A percentile compares a stretch with the other conserved stretches of the same genome.
Conservation (phyloP, 768 basidiomycete species). For the Dictyophora rubrovolvata region DNA sequence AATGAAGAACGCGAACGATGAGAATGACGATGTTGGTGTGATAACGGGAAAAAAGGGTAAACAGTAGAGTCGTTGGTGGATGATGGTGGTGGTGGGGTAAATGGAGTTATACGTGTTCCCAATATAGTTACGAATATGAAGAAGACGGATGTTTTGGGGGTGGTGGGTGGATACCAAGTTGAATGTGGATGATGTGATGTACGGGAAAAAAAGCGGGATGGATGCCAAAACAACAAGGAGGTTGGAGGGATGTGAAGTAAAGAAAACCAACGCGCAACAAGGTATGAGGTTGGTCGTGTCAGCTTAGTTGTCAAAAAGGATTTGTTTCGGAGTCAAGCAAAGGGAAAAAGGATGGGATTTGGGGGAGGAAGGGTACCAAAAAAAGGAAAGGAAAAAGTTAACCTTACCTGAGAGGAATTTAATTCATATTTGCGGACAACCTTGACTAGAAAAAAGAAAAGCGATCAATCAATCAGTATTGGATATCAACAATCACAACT, state of each 20-base stretch:
- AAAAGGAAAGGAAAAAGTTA: constrained; percentile 7
- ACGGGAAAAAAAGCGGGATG: too few relatives aligned
- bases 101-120: too few relatives aligned
- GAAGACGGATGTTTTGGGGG: too few relatives aligned
- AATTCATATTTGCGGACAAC: constrained; percentile 91
- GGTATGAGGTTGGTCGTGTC: constrained; percentile 16
- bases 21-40: too few relatives aligned
- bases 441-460: constrained; percentile 49
- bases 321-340: constrained; percentile 13
- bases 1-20: constrained; percentile 20
- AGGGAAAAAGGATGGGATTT: constrained; percentile 7
- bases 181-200: too few relatives aligned
- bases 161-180: too few relatives aligned
- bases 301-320: too few relatives aligned
- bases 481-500: constrained; percentile 23
- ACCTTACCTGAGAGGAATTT: constrained; percentile 81
- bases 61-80: too few relatives aligned
- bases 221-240: not conserved
- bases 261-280: constrained; percentile 13
- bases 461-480: too few relatives aligned
- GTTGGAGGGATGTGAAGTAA: constrained; percentile 21
- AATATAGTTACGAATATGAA: too few relatives aligned
- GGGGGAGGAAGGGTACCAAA: constrained; percentile 4
- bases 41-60: too few relatives aligned
- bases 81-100: too few relatives aligned